Base-by-base conservation (phyloP, 2,329 filamentous ascomycete genomes). In the Phyllachora maydis region DNA sequence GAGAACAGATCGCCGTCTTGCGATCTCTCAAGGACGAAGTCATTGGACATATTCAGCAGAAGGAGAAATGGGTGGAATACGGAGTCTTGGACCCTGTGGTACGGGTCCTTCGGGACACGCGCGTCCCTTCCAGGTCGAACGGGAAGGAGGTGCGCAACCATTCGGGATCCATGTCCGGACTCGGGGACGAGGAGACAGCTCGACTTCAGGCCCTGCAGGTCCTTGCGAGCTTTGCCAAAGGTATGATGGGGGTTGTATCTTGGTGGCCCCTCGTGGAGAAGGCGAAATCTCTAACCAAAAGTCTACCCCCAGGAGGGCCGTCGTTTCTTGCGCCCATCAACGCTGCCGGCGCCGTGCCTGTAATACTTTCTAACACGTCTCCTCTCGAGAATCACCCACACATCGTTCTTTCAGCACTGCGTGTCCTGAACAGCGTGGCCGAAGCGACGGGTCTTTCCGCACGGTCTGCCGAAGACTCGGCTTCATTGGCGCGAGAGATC, bases 11-110 rank as follows among this genome's bases (percentile, higher is more conserved):
- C 19, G 51, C 56, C 14, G 64, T 70, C 23, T 57, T 93, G 21
- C 67, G 71, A 33, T 56, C 59, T 19, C 53, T 98, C 15, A 95
- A 92, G 54, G 88, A 92, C 46, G 76, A 88, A 32, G 63, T 91
- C 22, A 69, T 92, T 29, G 88, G 88, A 13, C 81, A 95, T 46
- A 62, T 75, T 16, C 71, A 85, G 45, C 72, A 73, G 44, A 98
- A 98, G 49, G 74, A 85, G 47, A 49, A 66, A 27, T 83, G 73
- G 56, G 59, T 93, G 19, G 56, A 56, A 28, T 52, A 65, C 26
- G 83, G 83, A 11, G 56, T 78, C 14, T 47, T 88, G 22, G 59
- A 65, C 25, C 59, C 63, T 16, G 52, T 59, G 26, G 57, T 56
- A 38, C 49, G 41, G 35, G 55, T 53, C 30, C 53, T 61, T 41